These are phyloP conservation scores for Cladosporium sp. DNA, from an alignment of 2,329 filamentous ascomycete genomes.

Conservation along the genomic window DNA sequence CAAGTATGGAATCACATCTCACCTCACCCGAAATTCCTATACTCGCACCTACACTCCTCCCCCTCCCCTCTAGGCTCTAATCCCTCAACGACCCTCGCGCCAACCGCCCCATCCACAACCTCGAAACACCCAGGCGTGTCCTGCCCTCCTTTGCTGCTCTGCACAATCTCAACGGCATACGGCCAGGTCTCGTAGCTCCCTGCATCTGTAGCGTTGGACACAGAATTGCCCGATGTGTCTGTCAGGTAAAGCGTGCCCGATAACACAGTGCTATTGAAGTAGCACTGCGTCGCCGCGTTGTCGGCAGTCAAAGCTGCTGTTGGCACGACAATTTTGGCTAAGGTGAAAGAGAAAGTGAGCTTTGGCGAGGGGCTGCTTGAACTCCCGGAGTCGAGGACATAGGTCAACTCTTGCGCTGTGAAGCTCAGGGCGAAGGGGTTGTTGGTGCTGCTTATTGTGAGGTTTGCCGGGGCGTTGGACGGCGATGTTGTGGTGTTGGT, in stretches of 20 bases:
- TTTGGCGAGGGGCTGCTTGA: slow-evolving; percentile 46
- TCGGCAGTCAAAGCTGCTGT: slow-evolving; percentile 39
- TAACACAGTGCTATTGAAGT: slow-evolving; percentile 54
- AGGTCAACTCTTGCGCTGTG: slow-evolving; percentile 46
- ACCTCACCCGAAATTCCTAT: slow-evolving; percentile 35
- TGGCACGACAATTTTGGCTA: slow-evolving; percentile 52
- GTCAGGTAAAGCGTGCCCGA: slow-evolving; percentile 53
- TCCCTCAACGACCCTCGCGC: slow-evolving; percentile 32
- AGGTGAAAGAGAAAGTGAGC: slow-evolving; percentile 54
- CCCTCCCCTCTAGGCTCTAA: slow-evolving; percentile 32
- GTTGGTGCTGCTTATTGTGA: slow-evolving; percentile 46
- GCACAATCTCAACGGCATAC: slow-evolving; percentile 53
- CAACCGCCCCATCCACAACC: slow-evolving; percentile 34
- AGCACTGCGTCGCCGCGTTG: slow-evolving; percentile 51
- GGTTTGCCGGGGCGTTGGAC: slow-evolving; percentile 32
- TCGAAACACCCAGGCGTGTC: slow-evolving; percentile 54
- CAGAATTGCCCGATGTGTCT: slow-evolving; percentile 14
- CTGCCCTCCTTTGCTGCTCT: slow-evolving; percentile 46
- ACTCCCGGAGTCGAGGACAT: slow-evolving; percentile 39
- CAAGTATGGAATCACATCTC: no score
- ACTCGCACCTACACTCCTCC: slow-evolving; percentile 44
- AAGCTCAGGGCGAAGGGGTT: slow-evolving; percentile 58
- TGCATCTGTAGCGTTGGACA: slow-evolving; percentile 1
- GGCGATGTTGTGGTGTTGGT: slow-evolving; percentile 55
- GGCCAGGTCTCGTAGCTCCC: slow-evolving; percentile 49